Base-by-base conservation (phyloP, 163 green algal species). In the Smithsoniella earleae region DNA sequence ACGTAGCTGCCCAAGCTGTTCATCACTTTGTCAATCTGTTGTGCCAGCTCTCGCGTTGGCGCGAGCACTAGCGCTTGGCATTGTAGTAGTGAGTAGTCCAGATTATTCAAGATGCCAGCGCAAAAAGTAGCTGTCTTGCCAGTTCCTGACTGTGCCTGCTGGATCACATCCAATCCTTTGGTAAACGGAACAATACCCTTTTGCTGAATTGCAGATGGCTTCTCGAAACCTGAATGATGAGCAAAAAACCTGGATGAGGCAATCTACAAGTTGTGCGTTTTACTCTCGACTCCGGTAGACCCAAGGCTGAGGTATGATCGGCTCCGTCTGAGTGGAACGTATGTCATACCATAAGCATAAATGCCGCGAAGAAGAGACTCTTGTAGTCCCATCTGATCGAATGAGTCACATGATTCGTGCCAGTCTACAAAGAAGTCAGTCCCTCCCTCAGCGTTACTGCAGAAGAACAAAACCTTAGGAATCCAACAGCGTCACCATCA, bases 11-110 rank as follows among this genome's bases (percentile, higher is more conserved):
- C 92, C 66, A 98, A 81, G 16, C 93, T 90, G 74, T 91, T 84
- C 91, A 98, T 97, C 69, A 99, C 94, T 86, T 99, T 99, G 87
- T 99, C 94, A 66, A 99, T 99, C 88, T 99, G 94, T 86, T 98
- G 93, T 13, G 94, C 94, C 81, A 99, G 86, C 90, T 99, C 94
- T 72, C 94, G 90, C 16, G 94, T 99, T 49, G 94, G 94, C 0
- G 94, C 94, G 54, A 98, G 87, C 69, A 99, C 94, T 43, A 99
- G 89, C 3, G 84, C 94, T 87, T 98, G 93, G 87, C 92, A 98
- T 77, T 98, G 90, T 8, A 86, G 75, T 38, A 92, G 58, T 40
- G 86, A 83, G 86, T 96, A 97, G 86, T 99, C 92, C 74, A 99
- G 84, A 84, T 96, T 95, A 84, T 98, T 90, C 77, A 99, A 83